phyloP scores from a whole-genome alignment of 1,284 basidiomycete genomes.

The Schizophyllum amplum region DNA sequence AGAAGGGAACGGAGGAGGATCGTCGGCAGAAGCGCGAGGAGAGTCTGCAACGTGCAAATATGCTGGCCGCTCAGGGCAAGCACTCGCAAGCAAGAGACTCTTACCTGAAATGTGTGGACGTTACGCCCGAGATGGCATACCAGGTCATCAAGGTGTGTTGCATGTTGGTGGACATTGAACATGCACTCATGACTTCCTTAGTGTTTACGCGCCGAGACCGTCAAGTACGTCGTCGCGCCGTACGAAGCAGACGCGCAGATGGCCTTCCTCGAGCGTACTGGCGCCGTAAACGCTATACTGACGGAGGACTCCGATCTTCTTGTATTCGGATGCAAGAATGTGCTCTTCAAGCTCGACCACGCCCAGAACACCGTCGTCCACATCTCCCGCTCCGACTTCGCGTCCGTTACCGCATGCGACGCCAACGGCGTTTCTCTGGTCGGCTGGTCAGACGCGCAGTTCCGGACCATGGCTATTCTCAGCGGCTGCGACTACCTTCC shows the following conservation, averaged over 20 bases:
- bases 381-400: constrained; percentile 76
- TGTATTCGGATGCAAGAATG: constrained; percentile 88
- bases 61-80: constrained; percentile 71
- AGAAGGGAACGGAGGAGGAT: constrained; percentile 83
- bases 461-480: constrained; percentile 93
- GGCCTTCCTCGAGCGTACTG: constrained; percentile 81
- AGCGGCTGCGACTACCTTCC: constrained; percentile 97
- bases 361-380: constrained; percentile 69
- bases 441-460: constrained; percentile 87
- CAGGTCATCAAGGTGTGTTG: constrained; percentile 86
- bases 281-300: constrained; percentile 86
- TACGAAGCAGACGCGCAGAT: constrained; percentile 99
- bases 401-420: constrained; percentile 47
- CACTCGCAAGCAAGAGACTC: constrained; percentile 76
- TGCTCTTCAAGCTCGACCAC: constrained; percentile 81
- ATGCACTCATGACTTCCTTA: constrained; percentile 29
- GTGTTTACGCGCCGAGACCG: constrained; percentile 72
- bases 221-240: constrained; percentile 90
- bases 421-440: constrained; percentile 70
- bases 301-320: constrained; percentile 98
- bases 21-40: constrained; percentile 67
- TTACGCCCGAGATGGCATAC: constrained; percentile 96
- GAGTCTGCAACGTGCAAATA: constrained; percentile 62
- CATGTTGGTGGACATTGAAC: neutral
- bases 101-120: constrained; percentile 90